Evolutionary conservation across 371 early-diverging fungal genomes (phyloP).

Genomic region (Mortierella sp.): DNA sequence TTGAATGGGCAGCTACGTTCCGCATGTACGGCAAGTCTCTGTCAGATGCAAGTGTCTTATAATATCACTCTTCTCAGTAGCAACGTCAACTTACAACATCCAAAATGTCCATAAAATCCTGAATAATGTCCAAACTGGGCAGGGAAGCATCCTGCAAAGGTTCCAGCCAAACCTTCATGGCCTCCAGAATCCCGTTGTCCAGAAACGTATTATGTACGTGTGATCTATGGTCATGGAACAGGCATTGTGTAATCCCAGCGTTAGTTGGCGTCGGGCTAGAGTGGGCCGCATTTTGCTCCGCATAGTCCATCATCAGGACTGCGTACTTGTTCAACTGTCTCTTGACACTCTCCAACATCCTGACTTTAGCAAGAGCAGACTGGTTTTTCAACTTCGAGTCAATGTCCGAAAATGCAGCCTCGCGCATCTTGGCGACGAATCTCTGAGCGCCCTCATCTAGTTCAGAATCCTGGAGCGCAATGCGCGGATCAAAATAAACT

Average conservation of each 20-base stretch:
- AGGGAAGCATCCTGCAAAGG: slow-evolving; percentile 95
- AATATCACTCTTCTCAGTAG: neutral
- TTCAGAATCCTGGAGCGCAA: slow-evolving; percentile 57
- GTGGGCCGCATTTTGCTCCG: too few species aligned
- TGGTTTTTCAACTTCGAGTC: slow-evolving; percentile 77
- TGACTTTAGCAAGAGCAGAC: slow-evolving; percentile 88
- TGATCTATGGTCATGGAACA: slow-evolving; percentile 46
- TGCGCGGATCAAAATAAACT: neutral
- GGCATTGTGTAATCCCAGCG: neutral
- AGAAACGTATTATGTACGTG: slow-evolving; percentile 78
- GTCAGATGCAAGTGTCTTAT: slow-evolving; percentile 61
- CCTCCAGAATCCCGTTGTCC: slow-evolving; percentile 89
- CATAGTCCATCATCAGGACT: too few species aligned
- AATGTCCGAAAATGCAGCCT: slow-evolving; percentile 82
- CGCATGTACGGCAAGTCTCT: neutral
- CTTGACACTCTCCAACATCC: slow-evolving; percentile 79
- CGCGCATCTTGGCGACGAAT: slow-evolving; percentile 84
- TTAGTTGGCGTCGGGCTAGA: too few species aligned
- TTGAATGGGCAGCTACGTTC: slow-evolving; percentile 76
- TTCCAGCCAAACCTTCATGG: slow-evolving; percentile 95
- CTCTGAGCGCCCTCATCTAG: slow-evolving; percentile 74
- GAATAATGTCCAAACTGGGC: slow-evolving; percentile 94
- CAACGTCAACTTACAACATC: slow-evolving; percentile 61
- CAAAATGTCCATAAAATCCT: slow-evolving; percentile 82
- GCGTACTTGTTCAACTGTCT: slow-evolving; percentile 78